Base-by-base conservation (phyloP, 306 rosid genomes). In the Prunus mira region DNA sequence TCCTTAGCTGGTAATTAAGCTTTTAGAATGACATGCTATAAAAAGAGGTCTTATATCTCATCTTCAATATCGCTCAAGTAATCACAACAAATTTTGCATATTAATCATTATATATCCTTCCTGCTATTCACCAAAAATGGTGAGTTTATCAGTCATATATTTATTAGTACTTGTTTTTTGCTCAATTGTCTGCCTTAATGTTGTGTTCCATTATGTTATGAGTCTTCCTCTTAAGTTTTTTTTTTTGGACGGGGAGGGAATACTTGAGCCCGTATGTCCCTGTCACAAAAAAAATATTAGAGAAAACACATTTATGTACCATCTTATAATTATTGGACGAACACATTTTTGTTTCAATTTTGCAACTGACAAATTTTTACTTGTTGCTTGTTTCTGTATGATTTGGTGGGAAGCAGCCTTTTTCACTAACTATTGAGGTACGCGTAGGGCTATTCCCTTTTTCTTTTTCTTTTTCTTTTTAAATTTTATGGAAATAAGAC, bases 381-480 rank as follows among this genome's bases (percentile, higher is more conserved):
- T 73, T 76, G 10, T 45, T 70, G 50, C 69, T 3, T 86, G 72
- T 64, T 22, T 47, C 65, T 70, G 71, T 18, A 43, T 13, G 1
- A 57, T 38, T 49, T 50, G 78, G 1, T 65, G 25, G 75, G 78
- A 77, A 81, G 62, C 88, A 88, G 24, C n/a, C 80, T 78, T 61
- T 80, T 32, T 79, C 89, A 64, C 52, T 86, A 63, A 78, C 84
- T 64, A 65, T 88, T 76, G 89, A 81, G 92, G 89, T 88, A 84
- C 9, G n/a, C n/a, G n/a, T n/a, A n/a, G n/a, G 81, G 4, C 67
- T 73, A 20, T 22, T 56, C n/a, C n/a, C n/a, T n/a, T n/a, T n/a
- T n/a, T n/a, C n/a, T n/a, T n/a, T n/a, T n/a, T n/a, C n/a, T n/a
- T n/a, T n/a, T n/a, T n/a, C n/a, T n/a, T n/a, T n/a, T n/a, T n/a